Percentiles rank a stretch among this genome's conserved stretches.
Conservation (phyloP, 768 basidiomycete species). For the Fibroporia radiculosa region DNA sequence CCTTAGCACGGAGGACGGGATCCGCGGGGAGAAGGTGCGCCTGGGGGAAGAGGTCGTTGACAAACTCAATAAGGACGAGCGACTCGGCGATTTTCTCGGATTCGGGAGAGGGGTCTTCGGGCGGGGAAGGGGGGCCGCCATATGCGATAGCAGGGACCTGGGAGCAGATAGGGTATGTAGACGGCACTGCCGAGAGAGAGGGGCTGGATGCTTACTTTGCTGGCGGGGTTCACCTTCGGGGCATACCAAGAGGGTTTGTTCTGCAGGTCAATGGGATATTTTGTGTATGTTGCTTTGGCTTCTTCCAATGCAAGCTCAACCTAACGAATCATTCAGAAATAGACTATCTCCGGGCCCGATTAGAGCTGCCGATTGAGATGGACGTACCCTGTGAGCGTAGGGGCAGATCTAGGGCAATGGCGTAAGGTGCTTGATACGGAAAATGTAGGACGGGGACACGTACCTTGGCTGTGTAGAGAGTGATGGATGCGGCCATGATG, state of each 20-base stretch:
- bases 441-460: not conserved
- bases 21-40: constrained; percentile 45
- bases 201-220: constrained; percentile 38
- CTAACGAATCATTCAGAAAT: constrained; percentile 20
- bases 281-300: constrained; percentile 38
- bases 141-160: constrained; percentile 58
- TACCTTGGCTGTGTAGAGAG: constrained; percentile 15
- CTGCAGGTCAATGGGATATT: constrained; percentile 51
- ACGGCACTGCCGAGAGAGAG: not conserved
- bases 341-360: too few relatives aligned
- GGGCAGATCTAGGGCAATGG: constrained; percentile 40
- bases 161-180: not conserved
- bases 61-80: constrained; percentile 56
- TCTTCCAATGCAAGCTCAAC: constrained; percentile 55
- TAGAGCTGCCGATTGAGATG: not conserved
- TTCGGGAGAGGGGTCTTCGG: constrained; percentile 50
- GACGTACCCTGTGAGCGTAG: constrained; percentile 43
- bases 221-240: constrained; percentile 55
- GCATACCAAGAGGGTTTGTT: constrained; percentile 71
- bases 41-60: constrained; percentile 50
- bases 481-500: constrained; percentile 12
- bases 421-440: not conserved
- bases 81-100: constrained; percentile 60
- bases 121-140: constrained; percentile 51
- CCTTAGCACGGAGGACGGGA: constrained; percentile 48